Percentiles rank a stretch among this genome's conserved stretches.
phyloP scores from a whole-genome alignment of 495 filamentous ascomycete species.

The Neurospora sp. region DNA sequence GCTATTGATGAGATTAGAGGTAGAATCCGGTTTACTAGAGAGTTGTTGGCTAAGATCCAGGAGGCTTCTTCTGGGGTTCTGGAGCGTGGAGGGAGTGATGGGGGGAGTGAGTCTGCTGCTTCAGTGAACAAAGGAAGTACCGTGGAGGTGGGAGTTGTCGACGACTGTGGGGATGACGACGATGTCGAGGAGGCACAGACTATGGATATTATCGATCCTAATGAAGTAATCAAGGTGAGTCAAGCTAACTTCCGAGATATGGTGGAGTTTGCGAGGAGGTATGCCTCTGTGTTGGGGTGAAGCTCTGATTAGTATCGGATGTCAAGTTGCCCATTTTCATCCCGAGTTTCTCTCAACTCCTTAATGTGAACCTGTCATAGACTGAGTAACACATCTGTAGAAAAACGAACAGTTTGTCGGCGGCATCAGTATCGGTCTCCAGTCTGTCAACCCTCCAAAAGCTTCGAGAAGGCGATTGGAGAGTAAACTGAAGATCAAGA shows the following conservation, averaged over 20 bases:
- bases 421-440: slow-evolving; percentile 1
- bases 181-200: background rate
- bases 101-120: background rate
- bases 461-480: background rate
- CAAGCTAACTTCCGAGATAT: background rate
- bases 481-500: background rate
- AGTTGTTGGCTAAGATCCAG: slow-evolving; percentile 2
- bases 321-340: background rate
- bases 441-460: background rate
- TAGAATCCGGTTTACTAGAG: background rate
- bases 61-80: background rate
- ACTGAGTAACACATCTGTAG: background rate
- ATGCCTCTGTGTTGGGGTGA: background rate
- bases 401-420: slow-evolving; percentile 8
- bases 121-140: background rate
- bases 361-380: background rate
- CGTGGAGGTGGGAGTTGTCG: background rate
- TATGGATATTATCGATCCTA: background rate
- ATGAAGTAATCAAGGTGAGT: slow-evolving; percentile 1
- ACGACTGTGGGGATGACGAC: background rate
- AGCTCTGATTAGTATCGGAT: background rate
- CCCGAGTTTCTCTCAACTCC: background rate
- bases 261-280: background rate
- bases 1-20: slow-evolving; percentile 4
- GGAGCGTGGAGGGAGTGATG: background rate